These are phyloP conservation scores for Salvia splendens DNA, from an alignment of 257 asterid genomes.

Conservation along the genomic window DNA sequence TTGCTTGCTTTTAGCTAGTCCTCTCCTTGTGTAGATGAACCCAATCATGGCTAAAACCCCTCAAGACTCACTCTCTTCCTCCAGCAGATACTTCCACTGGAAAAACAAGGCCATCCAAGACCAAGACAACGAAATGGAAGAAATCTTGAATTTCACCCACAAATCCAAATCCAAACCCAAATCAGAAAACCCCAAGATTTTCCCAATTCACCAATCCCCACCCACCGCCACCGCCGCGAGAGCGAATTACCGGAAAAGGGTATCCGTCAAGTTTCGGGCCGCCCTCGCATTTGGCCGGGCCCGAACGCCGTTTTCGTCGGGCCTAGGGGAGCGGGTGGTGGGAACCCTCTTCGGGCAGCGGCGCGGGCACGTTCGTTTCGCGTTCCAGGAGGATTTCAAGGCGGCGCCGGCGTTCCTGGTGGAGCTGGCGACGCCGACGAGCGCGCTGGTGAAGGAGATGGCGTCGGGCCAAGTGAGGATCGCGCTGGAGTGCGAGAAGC, in stretches of 20 bases:
- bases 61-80: conserved; percentile 76
- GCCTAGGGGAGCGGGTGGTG: conserved; percentile 60
- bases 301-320: conserved; percentile 42
- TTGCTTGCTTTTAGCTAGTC: conserved; percentile 19
- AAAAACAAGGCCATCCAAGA: conserved; percentile 54
- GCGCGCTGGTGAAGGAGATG: conserved; percentile 80
- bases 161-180: conserved; percentile 30
- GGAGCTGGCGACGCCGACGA: conserved; percentile 73
- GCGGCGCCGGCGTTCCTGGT: conserved; percentile 60
- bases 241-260: conserved; percentile 40
- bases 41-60: conserved; percentile 71
- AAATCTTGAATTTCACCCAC: conserved; percentile 42
- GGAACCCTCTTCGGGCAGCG: conserved; percentile 82
- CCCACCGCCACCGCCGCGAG: not conserved
- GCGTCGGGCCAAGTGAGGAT: conserved; percentile 82
- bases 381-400: conserved; percentile 70
- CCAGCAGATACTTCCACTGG: conserved; percentile 71
- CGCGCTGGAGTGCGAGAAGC: conserved; percentile 72
- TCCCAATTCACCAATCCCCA: conserved; percentile 38
- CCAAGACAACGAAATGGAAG: conserved; percentile 39
- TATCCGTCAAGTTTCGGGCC: conserved; percentile 51
- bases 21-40: conserved; percentile 46
- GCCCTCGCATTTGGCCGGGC: conserved; percentile 48
- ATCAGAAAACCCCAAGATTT: conserved; percentile 25
- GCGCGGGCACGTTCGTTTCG: conserved; percentile 79